Evolutionary conservation across 2,329 filamentous ascomycete genomes (phyloP), one percentile per base, ranked within the genome.

Genomic region (Colletotrichum camelliae): DNA sequence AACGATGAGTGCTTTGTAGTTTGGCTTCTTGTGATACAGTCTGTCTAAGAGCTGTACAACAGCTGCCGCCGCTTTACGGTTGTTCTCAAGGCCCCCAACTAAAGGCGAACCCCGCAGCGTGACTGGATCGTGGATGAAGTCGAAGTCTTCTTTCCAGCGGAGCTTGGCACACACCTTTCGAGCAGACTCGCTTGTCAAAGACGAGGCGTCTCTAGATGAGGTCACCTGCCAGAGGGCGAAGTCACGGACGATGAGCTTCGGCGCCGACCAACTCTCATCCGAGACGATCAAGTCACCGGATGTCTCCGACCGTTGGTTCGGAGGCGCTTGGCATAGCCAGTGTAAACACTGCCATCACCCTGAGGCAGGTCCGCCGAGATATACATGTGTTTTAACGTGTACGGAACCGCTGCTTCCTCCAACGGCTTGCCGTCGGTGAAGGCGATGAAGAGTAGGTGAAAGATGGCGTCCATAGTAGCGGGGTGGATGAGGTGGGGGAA

Each of bases 401-500:
- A 74, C 3, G 72, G 72, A 1, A 74, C 72, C 2, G 72, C 72
- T 7, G 72, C 72, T 21, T 74, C 67, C 1, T 70, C 27, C 4
- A 74, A 10, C 4, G 35, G 67, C 37, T 66, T 57, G 5, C 72
- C 67, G 13, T 71, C 72, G 3, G 58, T 48, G 21, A 74, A 71
- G 13, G 72, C 58, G 35, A 71, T 70, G 52, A 79, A 67, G n/a
- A 75, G 67, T 21, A 77, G 60, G 21, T 81, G 80, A 4, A 81
- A 64, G 15, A 80, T 71, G 43, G 74, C 67, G 67, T 85, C 83
- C 29, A 85, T 77, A 52, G 82, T 83, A 2, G 81, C 78, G 1
- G 84, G 84, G 60, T 85, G 84, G 18, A 84, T 78, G 13, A 80
- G 78, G 21, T 83, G 78, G 0, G 79, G 78, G 18, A 74, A 79